Percentiles rank a stretch among this genome's conserved stretches.
These are phyloP conservation scores for Aureobasidium sp. DNA, from an alignment of 2,329 filamentous ascomycete species.

Conservation along the genomic window DNA sequence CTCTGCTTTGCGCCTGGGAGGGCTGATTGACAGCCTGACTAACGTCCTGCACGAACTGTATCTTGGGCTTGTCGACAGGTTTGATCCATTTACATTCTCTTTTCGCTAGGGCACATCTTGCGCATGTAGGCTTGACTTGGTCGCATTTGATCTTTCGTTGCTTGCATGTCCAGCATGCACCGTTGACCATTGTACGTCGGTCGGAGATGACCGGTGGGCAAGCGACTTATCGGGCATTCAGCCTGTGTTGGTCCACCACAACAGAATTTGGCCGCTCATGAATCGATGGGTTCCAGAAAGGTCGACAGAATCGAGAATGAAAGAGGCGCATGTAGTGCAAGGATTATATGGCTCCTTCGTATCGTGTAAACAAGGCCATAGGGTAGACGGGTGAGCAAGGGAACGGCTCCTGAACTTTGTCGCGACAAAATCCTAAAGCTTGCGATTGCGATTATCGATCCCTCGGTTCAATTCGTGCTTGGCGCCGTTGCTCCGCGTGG, in stretches of 20 bases:
- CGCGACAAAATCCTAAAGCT: neutral
- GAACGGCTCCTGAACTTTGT: neutral
- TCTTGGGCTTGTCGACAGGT: neutral
- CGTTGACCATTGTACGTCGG: neutral
- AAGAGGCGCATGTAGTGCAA: neutral
- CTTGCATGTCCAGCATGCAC: constrained; percentile 8
- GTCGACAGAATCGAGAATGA: neutral
- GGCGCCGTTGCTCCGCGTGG: no score
- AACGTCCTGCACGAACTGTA: neutral
- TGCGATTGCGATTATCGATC: no score
- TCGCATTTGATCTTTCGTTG: constrained; percentile 7
- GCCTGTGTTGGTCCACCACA: neutral
- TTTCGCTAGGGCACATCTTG: neutral
- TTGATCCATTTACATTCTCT: neutral
- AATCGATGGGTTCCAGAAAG: neutral
- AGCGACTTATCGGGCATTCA: neutral
- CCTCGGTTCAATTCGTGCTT: no score
- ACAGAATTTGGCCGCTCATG: neutral
- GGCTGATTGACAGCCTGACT: neutral
- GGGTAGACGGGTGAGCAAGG: neutral
- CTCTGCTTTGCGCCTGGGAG: no score
- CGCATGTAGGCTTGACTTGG: neutral
- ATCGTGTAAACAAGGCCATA: neutral
- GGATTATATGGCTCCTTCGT: neutral
- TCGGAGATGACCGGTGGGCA: neutral